phyloP scores from a whole-genome alignment of 139 green algal genomes.

The Picochlorum sp. region DNA sequence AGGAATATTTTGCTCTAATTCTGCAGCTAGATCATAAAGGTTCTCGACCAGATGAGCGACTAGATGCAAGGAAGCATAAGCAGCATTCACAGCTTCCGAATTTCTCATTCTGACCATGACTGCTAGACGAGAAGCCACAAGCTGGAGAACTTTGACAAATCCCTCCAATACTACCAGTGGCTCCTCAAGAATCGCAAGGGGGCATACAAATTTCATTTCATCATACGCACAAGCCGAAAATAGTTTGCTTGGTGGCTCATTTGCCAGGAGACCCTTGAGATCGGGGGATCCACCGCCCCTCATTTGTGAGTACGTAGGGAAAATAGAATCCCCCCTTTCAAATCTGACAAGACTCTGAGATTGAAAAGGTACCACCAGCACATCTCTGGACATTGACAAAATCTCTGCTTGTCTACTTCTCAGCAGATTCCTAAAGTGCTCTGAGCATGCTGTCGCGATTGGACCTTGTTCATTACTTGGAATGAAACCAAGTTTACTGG shows the following conservation, averaged over 20 bases:
- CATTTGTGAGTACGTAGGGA: constrained; percentile 3
- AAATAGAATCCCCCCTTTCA: background rate
- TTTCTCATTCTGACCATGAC: no score
- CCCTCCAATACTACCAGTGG: background rate
- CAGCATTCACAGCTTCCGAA: no score
- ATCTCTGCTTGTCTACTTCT: background rate
- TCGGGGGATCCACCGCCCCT: background rate
- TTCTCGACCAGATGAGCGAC: no score
- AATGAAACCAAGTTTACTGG: constrained; percentile 13
- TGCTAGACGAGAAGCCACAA: no score
- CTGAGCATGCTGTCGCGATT: background rate
- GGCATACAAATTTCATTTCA: background rate
- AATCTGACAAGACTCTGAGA: background rate
- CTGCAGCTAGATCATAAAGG: background rate
- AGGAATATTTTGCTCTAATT: background rate
- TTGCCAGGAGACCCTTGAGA: no score
- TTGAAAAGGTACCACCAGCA: background rate
- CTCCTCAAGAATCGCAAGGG: background rate
- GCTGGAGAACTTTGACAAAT: background rate
- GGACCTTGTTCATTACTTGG: background rate
- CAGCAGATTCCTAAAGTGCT: background rate
- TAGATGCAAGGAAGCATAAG: no score
- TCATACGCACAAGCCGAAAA: background rate
- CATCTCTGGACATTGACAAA: background rate
- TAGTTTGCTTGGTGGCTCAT: no score